Evolutionary conservation across 768 basidiomycete genomes (phyloP).

Genomic region (Lenzites betulinus): DNA sequence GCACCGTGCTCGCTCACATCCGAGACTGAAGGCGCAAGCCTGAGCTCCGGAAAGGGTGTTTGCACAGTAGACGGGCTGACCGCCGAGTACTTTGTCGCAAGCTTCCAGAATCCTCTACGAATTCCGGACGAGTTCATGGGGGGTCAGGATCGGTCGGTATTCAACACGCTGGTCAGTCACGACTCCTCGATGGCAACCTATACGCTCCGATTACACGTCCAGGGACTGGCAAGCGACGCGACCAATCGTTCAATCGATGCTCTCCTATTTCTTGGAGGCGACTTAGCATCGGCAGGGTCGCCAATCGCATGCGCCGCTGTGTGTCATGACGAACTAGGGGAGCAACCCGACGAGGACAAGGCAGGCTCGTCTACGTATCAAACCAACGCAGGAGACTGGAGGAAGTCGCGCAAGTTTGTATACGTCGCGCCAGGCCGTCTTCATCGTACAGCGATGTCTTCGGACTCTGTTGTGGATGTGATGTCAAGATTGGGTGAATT

Average conservation of each 20-base stretch:
- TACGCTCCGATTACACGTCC: neutral
- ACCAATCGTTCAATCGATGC: neutral
- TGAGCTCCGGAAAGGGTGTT: neutral
- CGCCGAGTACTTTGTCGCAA: neutral
- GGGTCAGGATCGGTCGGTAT: neutral
- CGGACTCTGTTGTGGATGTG: neutral
- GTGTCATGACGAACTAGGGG: neutral
- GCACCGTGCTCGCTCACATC: neutral
- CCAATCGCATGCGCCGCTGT: neutral
- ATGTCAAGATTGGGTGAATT: too few species aligned
- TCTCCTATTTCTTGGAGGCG: neutral
- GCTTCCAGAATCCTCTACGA: neutral
- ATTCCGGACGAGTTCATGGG: neutral
- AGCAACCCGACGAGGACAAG: neutral
- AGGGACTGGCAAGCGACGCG: too few species aligned
- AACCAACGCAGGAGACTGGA: too few species aligned
- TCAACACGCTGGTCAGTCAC: neutral
- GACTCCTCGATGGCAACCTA: neutral
- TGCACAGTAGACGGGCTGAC: slow-evolving; percentile 4
- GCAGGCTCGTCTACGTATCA: neutral
- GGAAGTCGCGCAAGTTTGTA: too few species aligned
- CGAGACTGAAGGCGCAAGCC: neutral
- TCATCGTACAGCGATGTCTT: neutral
- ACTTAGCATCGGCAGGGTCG: neutral
- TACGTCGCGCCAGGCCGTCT: neutral